A percentile compares a stretch with the other conserved stretches of the same genome.
Conservation (phyloP, 192 early-diverging fungal species). For the Lunasporangiospora selenospora region DNA sequence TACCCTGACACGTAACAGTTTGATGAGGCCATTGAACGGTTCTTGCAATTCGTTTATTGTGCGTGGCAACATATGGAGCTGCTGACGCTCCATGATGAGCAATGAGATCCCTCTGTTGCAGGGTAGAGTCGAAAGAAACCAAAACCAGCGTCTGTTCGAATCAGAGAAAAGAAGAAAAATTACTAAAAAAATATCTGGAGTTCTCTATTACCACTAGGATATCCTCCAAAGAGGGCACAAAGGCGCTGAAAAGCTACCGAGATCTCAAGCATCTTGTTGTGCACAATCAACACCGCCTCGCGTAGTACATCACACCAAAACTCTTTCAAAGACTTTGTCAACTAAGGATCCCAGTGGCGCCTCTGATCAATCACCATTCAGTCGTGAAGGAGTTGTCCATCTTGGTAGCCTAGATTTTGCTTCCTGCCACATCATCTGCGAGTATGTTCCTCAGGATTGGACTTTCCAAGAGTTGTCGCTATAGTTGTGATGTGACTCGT, state of each 20-base stretch:
- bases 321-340: neutral
- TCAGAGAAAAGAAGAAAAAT: neutral
- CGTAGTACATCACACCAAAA: slow-evolving; percentile 6
- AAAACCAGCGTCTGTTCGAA: neutral
- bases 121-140: slow-evolving; percentile 1
- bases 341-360: slow-evolving; percentile 1
- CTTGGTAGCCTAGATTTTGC: neutral
- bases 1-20: neutral
- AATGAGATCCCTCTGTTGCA: neutral
- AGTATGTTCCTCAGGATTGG: neutral
- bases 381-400: slow-evolving; percentile 1
- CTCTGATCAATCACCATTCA: neutral
- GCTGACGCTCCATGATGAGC: neutral
- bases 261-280: slow-evolving; percentile 5
- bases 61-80: neutral
- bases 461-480: slow-evolving; percentile 1
- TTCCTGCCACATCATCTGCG: neutral
- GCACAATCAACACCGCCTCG: neutral
- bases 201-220: slow-evolving; percentile 8
- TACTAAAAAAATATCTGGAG: no score
- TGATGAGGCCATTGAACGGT: neutral
- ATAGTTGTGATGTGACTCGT: no score
- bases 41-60: neutral
- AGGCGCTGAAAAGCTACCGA: no score
- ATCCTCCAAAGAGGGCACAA: neutral